phyloP scores from a whole-genome alignment of 768 basidiomycete species.

The Naganishia vaughanmartiniae region DNA sequence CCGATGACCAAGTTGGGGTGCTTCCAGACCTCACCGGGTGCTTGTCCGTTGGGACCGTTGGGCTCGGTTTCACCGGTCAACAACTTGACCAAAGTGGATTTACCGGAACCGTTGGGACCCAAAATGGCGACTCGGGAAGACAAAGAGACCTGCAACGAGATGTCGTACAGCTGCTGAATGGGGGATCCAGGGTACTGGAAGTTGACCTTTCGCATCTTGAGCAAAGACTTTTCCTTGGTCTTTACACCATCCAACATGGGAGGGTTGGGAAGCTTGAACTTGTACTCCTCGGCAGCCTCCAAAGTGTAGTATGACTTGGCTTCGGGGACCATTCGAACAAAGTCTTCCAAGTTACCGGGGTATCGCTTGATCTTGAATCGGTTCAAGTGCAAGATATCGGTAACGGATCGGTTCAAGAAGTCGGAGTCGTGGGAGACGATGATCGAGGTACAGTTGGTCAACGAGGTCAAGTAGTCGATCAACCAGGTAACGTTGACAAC shows the following conservation, averaged over 20 bases:
- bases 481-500: conserved; percentile 98
- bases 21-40: conserved; percentile 91
- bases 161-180: conserved; percentile 88
- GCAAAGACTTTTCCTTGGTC: conserved; percentile 95
- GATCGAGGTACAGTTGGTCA: conserved; percentile 91
- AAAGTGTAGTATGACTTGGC: conserved; percentile 97
- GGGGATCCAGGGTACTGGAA: conserved; percentile 89
- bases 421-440: conserved; percentile 97
- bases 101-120: conserved; percentile 96
- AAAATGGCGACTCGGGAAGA: conserved; percentile 98
- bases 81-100: conserved; percentile 94
- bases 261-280: conserved; percentile 95
- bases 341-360: conserved; percentile 89
- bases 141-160: conserved; percentile 92
- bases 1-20: conserved; percentile 99
- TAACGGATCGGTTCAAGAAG: conserved; percentile 98
- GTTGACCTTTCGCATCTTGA: conserved; percentile 96
- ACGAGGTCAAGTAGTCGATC: conserved; percentile 82
- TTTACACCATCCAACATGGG: conserved; percentile 98
- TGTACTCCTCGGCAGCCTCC: conserved; percentile 93
- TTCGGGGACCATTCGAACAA: conserved; percentile 91
- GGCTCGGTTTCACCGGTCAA: conserved; percentile 94
- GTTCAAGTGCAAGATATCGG: conserved; percentile 94
- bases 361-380: conserved; percentile 97
- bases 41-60: conserved; percentile 62